A percentile compares a stretch with the other conserved stretches of the same genome.
These are phyloP conservation scores for Epichloe hybrida DNA, from an alignment of 2,329 filamentous ascomycete genomes.

Conservation along the genomic window DNA sequence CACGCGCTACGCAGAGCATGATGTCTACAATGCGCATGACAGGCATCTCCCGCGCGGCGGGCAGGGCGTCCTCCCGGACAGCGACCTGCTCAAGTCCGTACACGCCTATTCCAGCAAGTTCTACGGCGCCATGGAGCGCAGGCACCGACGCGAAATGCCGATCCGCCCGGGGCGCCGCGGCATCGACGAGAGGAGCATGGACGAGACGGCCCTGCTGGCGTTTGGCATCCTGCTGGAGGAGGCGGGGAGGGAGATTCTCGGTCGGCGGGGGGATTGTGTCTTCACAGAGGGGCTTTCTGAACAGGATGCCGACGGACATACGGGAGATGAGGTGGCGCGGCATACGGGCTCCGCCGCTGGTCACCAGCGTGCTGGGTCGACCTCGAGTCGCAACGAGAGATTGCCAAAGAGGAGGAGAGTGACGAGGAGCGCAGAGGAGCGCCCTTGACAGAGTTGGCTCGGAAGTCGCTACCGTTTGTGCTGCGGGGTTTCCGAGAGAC, in stretches of 20 bases:
- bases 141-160: constrained; percentile 3
- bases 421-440: constrained; percentile 3
- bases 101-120: constrained; percentile 56
- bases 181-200: constrained; percentile 49
- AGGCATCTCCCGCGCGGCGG: constrained; percentile 34
- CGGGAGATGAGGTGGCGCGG: constrained; percentile 9
- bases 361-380: constrained; percentile 11
- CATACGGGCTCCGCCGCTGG: constrained; percentile 10
- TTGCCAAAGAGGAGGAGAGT: constrained; percentile 21
- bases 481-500: background rate
- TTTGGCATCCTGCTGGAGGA: constrained; percentile 67
- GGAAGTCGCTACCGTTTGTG: background rate
- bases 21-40: constrained; percentile 56
- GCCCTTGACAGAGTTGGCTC: background rate
- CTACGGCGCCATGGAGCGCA: constrained; percentile 34
- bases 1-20: constrained; percentile 53
- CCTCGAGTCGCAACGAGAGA: constrained; percentile 9
- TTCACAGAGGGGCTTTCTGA: constrained; percentile 44
- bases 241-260: constrained; percentile 45
- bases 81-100: constrained; percentile 54
- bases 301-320: background rate
- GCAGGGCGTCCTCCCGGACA: constrained; percentile 44
- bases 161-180: constrained; percentile 11
- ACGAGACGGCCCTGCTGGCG: constrained; percentile 65
- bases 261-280: constrained; percentile 53